Evolutionary conservation across 129 eudicot genomes (phyloP), one percentile per base, ranked within the genome.

Genomic region (Flaveria sonorensis): DNA sequence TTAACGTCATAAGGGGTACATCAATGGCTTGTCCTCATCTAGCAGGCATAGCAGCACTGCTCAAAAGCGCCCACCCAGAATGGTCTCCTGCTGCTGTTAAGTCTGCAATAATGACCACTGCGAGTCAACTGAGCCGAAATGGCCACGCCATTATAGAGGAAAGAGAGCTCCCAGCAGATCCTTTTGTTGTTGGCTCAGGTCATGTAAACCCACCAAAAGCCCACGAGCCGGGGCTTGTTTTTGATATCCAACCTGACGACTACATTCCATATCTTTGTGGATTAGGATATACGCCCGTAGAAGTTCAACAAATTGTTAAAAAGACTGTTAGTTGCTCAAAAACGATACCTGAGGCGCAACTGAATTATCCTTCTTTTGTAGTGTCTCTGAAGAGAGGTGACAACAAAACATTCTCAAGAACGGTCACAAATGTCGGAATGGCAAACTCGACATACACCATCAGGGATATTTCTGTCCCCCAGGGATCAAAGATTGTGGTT

Each of bases 1-100:
- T 86, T 60, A 83, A 79, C 53, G 32, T 86, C 3, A 1, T 71
- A 10, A 75, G 88, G 0, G 90, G 93, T 7, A 88, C 90, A 20
- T 88, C 93, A 23, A 86, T 86, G 90, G 79, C 93, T 0, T 81
- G 87, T 75, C 93, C 93, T 43, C 93, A 86, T 76, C 81, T 88
- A 0, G 68, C 88, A 60, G 93, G 90, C 14, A 67, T 86, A 10
- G 23, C 21, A 77, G 85, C 12, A 4, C 59, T 19, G 46, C 43
- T 73, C 69, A 73, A 73, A 59, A 43, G 26, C 78, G 83, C 82
- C 56, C 93, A 88, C 68, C 93, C 93, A n/a, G 84, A 75, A 42
- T 88, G 93, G 93, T 83, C 90, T n/a, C 90, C 90, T 3, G 93
- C 93, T 6, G 90, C 88, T 20, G 83, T 88, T 0, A 88, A 88